Evolutionary conservation across 1,284 basidiomycete species (phyloP), one percentile per base, ranked within the genome.

Genomic region (Mycosarcoma maydis): DNA sequence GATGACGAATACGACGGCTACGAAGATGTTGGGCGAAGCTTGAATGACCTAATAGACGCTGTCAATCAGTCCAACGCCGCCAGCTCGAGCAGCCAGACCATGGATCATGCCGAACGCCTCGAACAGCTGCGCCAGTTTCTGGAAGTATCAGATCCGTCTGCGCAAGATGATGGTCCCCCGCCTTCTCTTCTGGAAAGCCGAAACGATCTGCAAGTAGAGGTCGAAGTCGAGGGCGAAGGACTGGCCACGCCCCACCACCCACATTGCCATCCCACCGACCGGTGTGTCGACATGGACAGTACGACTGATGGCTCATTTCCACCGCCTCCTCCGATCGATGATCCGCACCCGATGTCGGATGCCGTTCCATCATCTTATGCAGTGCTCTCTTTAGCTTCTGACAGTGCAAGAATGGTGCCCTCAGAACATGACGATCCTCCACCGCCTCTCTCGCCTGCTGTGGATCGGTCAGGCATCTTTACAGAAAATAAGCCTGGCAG

Each of bases 171-270:
- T 17, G 67, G 57, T 0, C 75, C 75, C 4, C 75, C 75, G 8
- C 75, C 75, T 0, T 58, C 67, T 3, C 39, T 77, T 29, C 54
- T 71, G 29, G 74, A 77, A 38, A 73, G 72, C 36, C 59, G 51
- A 6, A 48, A 77, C 30, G 75, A 77, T 29, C 42, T 75, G 6
- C 75, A 77, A 33, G 72, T 77, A 7, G 75, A 77, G 46, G 74
- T 77, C 13, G 64, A 76, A 36, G 72, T 77, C n/a, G 73, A 71
- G n/a, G 75, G 73, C 14, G 75, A 76, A 2, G 75, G 75, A 3
- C 29, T 72, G n/a, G 75, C 73, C 5, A 54, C 76, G 57, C 75
- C 73, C 13, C 51, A 57, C 8, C 46, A 49, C 13, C 20, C 60
- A 2, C 29, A 45, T 20, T 56, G 67, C 0, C 67, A 65, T 39